Percentiles rank a stretch among this genome's conserved stretches.
Conservation (phyloP, 2,329 filamentous ascomycete genomes). For the Botrytis aclada region DNA sequence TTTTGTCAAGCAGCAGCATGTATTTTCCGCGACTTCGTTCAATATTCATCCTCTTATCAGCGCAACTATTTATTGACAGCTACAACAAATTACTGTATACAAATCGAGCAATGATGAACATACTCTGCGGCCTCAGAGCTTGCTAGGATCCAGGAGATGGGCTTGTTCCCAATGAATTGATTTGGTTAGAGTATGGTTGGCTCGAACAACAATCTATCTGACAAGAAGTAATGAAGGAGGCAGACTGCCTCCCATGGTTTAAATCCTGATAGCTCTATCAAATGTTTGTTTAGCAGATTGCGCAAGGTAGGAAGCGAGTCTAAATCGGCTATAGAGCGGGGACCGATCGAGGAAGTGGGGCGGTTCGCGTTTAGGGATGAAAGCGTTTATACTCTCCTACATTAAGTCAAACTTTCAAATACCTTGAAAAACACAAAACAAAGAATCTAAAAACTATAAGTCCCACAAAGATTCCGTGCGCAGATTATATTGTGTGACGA, state of each 20-base stretch:
- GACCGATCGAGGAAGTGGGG: not conserved
- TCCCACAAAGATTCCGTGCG: not conserved
- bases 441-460: not conserved
- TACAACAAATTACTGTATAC: not conserved
- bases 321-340: not conserved
- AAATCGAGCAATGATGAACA: not conserved
- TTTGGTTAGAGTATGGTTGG: not conserved
- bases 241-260: fast-evolving
- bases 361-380: not conserved
- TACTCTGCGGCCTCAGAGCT: not conserved
- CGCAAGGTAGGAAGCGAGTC: not conserved
- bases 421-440: not conserved
- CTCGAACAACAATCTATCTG: not conserved
- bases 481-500: not conserved
- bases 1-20: not conserved
- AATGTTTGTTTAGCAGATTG: not conserved
- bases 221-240: fast-evolving
- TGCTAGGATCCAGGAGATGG: not conserved
- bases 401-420: not conserved
- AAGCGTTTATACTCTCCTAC: not conserved
- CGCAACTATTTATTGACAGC: not conserved
- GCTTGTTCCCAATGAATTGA: not conserved
- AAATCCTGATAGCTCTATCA: not conserved
- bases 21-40: not conserved
- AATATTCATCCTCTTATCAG: not conserved